Base-by-base conservation (phyloP, 2,329 filamentous ascomycete genomes). In the Grosmannia serpens region DNA sequence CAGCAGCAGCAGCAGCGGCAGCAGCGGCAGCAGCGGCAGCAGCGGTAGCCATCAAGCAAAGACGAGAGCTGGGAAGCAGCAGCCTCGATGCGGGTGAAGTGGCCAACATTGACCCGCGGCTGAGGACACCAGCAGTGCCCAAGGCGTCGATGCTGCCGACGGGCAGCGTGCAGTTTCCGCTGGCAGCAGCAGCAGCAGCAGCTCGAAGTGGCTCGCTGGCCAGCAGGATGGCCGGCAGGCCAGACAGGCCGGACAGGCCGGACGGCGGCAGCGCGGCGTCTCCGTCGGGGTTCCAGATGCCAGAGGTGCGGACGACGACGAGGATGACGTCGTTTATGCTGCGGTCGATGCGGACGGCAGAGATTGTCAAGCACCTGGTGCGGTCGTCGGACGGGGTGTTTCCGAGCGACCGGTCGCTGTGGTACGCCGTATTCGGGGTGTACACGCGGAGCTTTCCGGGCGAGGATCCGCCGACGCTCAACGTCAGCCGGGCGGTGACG, bases 321-420 rank as follows among this genome's bases (percentile, higher is more conserved):
- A 20, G n/a, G 56, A 31, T 62, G 33, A 64, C 59, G 15, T 27
- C 56, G 8, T 56, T 53, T 13, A 38, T 50, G 5, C 5, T 62
- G 46, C 62, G 67, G 50, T 65, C 66, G 11, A 65, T 69, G 8
- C 71, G 73, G 44, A 67, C 70, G 3, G 67, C 67, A n/a, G 70
- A 73, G 53, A 73, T 77, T 53, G 69, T 77, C 50, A 63, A 69
- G 15, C 71, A 75, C 59, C 67, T 78, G 11, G 67, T 79, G 15
- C 66, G 70, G 47, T 65, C 67, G 29, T 75, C 71, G 51, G 65
- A 66, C 1, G 79, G 79, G 0, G 75, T 77, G 1, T 77, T 83
- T 51, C 77, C 81, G 1, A 76, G 77, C 20, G 77, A 77, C 27
- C 71, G 74, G 47, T 70, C 76, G 4, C 67, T 83, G 5, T 80